Conservation (phyloP, 345 rosid species). For the Boechera divaricarpa region DNA sequence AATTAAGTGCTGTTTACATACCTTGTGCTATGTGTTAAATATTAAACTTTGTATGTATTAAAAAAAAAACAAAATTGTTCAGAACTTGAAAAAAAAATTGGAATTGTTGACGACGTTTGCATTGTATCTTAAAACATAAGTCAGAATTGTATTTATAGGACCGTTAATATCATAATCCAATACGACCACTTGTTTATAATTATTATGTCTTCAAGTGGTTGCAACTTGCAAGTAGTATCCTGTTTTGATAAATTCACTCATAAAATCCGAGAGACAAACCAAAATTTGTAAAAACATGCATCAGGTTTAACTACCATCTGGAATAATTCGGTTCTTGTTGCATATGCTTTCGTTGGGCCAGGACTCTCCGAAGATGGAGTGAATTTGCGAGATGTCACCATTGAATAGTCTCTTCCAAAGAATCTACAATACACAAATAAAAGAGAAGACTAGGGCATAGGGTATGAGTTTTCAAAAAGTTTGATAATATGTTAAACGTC, state of each 20-base stretch:
- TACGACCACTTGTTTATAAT: neutral
- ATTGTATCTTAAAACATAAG: neutral
- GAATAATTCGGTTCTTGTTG: neutral
- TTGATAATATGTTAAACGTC: neutral
- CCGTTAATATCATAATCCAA: neutral
- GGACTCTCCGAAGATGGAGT: neutral
- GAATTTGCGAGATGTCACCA: neutral
- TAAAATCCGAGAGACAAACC: neutral
- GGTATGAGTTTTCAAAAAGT: neutral
- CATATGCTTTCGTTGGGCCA: neutral
- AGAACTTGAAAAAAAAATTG: neutral
- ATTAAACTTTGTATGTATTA: neutral
- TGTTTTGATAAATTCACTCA: neutral
- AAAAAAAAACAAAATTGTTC: neutral
- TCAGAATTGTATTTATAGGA: neutral
- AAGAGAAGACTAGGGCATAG: neutral
- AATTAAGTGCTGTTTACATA: constrained; percentile 30
- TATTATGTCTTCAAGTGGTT: neutral
- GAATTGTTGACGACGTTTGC: neutral
- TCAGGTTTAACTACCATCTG: neutral
- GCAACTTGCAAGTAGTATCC: neutral
- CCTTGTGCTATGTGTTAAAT: neutral
- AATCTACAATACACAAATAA: neutral
- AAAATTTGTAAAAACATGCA: neutral
- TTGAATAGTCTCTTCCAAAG: neutral